These are phyloP conservation scores for Chloris gayana DNA, from an alignment of 176 grass and related monocot species.

Conservation along the genomic window DNA sequence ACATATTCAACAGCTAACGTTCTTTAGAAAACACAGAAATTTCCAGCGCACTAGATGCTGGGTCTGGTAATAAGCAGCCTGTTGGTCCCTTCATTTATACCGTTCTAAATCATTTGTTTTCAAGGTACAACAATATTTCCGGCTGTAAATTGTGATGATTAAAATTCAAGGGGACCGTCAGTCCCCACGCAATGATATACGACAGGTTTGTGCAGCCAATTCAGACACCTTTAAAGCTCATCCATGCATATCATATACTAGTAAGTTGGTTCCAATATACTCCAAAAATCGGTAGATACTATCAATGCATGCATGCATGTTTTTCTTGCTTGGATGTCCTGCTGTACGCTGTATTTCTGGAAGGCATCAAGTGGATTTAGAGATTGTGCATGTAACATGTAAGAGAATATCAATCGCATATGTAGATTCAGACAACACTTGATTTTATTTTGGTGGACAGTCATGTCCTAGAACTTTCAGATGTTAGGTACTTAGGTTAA, in stretches of 20 bases:
- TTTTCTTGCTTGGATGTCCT: background rate
- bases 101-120: background rate
- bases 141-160: background rate
- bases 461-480: background rate
- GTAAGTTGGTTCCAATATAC: background rate
- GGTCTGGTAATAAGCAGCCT: too few species aligned
- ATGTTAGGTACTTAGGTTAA: constrained; percentile 13
- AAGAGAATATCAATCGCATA: background rate
- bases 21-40: too few species aligned
- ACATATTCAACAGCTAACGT: too few species aligned
- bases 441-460: constrained; percentile 15
- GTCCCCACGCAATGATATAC: constrained; percentile 20
- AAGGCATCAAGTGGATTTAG: constrained; percentile 6
- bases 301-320: background rate
- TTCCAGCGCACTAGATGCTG: too few species aligned
- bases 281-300: background rate
- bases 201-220: constrained; percentile 8
- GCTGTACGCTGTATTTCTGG: background rate
- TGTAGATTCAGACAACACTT: constrained; percentile 10
- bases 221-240: constrained; percentile 7
- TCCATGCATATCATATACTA: constrained; percentile 24
- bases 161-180: constrained; percentile 24
- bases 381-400: background rate
- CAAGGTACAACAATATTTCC: background rate
- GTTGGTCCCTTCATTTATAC: too few species aligned